Percentiles rank a stretch among this genome's conserved stretches.
These are phyloP conservation scores for Plasmodium gonderi DNA, from an alignment of 169 alveolate species.

Conservation along the genomic window DNA sequence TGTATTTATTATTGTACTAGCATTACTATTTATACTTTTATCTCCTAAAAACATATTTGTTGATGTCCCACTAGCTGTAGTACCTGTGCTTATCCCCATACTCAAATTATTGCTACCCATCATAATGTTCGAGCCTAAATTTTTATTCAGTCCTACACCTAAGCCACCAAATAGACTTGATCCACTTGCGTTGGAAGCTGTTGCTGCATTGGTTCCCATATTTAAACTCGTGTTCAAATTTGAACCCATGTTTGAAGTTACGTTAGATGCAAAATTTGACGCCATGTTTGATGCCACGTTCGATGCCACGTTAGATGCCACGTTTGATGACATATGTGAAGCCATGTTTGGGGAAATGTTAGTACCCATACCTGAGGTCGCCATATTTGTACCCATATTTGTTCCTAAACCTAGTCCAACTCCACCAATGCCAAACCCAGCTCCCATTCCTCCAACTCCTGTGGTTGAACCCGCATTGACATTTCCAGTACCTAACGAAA, in stretches of 20 bases:
- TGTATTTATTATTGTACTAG: not conserved
- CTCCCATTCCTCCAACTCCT: not conserved
- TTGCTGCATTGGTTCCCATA: not conserved
- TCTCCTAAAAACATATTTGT: not conserved
- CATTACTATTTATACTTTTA: not conserved
- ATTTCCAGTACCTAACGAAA: not conserved
- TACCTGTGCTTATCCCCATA: not conserved
- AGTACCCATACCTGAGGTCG: no score
- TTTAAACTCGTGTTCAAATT: conserved; percentile 15
- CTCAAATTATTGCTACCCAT: not conserved
- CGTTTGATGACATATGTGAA: no score
- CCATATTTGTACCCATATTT: conserved; percentile 8
- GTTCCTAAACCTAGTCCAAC: conserved; percentile 22
- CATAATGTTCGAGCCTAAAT: conserved; percentile 3
- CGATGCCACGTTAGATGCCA: not conserved
- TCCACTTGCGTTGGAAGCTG: not conserved
- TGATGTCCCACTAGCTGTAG: not conserved
- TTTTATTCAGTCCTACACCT: conserved; percentile 15
- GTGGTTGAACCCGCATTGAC: not conserved
- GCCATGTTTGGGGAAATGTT: no score
- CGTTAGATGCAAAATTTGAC: not conserved
- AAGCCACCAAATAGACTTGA: conserved; percentile 13
- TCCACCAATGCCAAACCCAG: not conserved
- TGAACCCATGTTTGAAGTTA: conserved; percentile 3
- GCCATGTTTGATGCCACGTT: not conserved